phyloP scores from a whole-genome alignment of 2,329 filamentous ascomycete genomes.

The Emericellopsis cladophorae region DNA sequence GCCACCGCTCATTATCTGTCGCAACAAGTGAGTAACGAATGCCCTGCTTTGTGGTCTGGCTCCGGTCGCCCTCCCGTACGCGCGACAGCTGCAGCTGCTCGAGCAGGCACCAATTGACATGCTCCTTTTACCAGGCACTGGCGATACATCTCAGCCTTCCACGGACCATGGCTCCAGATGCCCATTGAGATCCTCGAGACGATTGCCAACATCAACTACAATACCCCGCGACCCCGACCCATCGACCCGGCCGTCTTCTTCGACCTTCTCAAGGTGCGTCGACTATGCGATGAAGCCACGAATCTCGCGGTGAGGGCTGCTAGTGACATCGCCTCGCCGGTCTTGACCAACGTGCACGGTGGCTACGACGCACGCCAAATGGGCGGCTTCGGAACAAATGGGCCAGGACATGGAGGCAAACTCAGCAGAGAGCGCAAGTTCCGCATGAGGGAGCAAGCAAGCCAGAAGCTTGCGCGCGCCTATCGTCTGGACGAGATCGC shows the following conservation, averaged over 20 bases:
- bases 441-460: slow-evolving; percentile 70
- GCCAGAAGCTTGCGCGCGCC: slow-evolving; percentile 62
- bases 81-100: neutral
- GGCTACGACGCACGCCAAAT: slow-evolving; percentile 9
- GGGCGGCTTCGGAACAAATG: slow-evolving; percentile 14
- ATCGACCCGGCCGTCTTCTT: slow-evolving; percentile 74
- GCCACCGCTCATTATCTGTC: slow-evolving; percentile 3
- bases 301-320: slow-evolving; percentile 66
- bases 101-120: neutral
- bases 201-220: slow-evolving; percentile 69
- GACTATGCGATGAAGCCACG: slow-evolving; percentile 68
- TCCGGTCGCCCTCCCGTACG: neutral
- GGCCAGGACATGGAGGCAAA: slow-evolving; percentile 47
- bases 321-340: slow-evolving; percentile 56
- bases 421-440: slow-evolving; percentile 66
- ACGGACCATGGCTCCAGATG: slow-evolving; percentile 73
- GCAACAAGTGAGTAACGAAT: slow-evolving; percentile 4
- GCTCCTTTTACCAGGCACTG: slow-evolving; percentile 50
- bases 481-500: slow-evolving; percentile 76
- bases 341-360: slow-evolving; percentile 43
- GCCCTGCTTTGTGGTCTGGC: too few relatives aligned
- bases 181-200: slow-evolving; percentile 68
- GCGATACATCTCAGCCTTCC: slow-evolving; percentile 74
- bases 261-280: slow-evolving; percentile 72
- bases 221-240: slow-evolving; percentile 60